A percentile compares a stretch with the other conserved stretches of the same genome.
Evolutionary conservation across 2,329 filamentous ascomycete species (phyloP).

Genomic region (Aspergillus phoenicis): DNA sequence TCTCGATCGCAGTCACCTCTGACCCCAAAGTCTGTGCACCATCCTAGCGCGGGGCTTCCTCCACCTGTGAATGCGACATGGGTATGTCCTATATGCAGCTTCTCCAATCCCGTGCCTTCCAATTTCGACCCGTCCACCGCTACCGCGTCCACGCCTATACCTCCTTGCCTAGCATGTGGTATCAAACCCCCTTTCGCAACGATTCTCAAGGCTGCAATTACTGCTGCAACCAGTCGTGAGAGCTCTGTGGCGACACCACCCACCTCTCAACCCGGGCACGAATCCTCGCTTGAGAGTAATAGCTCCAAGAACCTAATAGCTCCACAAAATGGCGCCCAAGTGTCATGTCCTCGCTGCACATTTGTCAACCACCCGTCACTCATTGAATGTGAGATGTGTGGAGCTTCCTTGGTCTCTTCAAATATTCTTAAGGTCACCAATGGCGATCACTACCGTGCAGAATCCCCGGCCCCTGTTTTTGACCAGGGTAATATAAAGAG

Average conservation of each 20-base stretch:
- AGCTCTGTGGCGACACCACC: constrained; percentile 17
- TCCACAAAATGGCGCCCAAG: constrained; percentile 22
- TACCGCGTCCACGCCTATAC: constrained; percentile 75
- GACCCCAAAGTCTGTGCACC: constrained; percentile 34
- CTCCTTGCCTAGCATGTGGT: constrained; percentile 88
- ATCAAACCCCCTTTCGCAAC: constrained; percentile 85
- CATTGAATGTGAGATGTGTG: constrained; percentile 85
- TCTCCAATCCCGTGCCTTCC: constrained; percentile 87
- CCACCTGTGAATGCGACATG: constrained; percentile 69
- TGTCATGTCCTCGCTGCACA: constrained; percentile 80
- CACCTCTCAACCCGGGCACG: constrained; percentile 7
- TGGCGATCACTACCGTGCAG: constrained; percentile 52
- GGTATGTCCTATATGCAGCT: constrained; percentile 95
- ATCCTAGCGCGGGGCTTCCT: constrained; percentile 39
- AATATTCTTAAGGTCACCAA: constrained; percentile 43
- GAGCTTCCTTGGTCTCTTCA: constrained; percentile 68
- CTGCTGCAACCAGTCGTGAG: constrained; percentile 62
- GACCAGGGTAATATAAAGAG: constrained; percentile 49
- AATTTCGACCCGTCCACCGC: constrained; percentile 89
- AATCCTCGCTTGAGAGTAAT: constrained; percentile 7
- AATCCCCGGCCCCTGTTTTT: constrained; percentile 77
- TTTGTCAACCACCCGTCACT: constrained; percentile 92
- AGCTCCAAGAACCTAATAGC: constrained; percentile 4
- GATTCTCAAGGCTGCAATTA: constrained; percentile 83
- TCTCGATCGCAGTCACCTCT: constrained; percentile 34